Base-by-base conservation (phyloP, 257 asterid genomes). In the Lantana camara region DNA sequence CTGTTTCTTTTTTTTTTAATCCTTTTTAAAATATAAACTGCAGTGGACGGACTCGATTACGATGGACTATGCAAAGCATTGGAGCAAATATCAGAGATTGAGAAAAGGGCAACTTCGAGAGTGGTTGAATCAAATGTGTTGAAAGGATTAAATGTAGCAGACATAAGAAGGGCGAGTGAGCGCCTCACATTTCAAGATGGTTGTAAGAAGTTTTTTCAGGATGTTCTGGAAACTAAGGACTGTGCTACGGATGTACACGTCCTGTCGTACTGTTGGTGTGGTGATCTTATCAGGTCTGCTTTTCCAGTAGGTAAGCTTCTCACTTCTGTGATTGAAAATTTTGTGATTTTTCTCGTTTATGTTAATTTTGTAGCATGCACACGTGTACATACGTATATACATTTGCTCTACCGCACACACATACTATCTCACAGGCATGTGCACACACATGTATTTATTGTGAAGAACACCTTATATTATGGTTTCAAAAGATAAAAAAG, bases 111-210 rank as follows among this genome's bases (percentile, higher is more conserved):
- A 13, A 82, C 81, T 65, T 68, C 77, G 16, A 77, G 82, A 73
- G 77, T 85, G 71, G 62, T 80, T 40, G 59, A 64, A 51, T 82
- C 85, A 64, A 75, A 82, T 67, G 80, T 78, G 41, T 63, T 83
- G 71, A 76, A 69, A 78, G 93, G 87, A 68, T 59, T 85, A 58
- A 72, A 78, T 52, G 67, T 71, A 47, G 60, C 66, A 11, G 93
- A 80, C 59, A 72, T 85, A 56, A 80, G 17, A 47, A 72, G 79
- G 74, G 93, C 83, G 8, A 83, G 93, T 9, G 87, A 80, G 66
- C 82, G 22, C 41, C 78, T 85, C n/a, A 23, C 59, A n/a, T 78
- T 82, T 71, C 93, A 85, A 67, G 84, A 83, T 10, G 93, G 93
- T 21, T 82, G 89, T 56, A 85, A 70, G 57, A 63, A 65, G 23